A percentile compares a stretch with the other conserved stretches of the same genome.
Conservation (phyloP, 1,284 basidiomycete species). For the Cystobasidiaceae sp. region DNA sequence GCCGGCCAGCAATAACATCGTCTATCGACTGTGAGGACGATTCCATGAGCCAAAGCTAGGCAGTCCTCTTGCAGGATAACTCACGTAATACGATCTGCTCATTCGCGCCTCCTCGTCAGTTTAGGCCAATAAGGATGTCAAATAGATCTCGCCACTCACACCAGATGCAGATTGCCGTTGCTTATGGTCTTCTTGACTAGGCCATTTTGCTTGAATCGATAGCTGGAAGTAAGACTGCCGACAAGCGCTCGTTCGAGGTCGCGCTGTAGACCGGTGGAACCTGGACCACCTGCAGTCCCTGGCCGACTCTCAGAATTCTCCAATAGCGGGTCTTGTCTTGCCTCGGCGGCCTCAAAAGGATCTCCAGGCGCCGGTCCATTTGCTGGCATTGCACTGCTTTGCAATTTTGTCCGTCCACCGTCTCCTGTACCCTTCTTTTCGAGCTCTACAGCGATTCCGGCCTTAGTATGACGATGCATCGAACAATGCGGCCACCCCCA, state of each 20-base stretch:
- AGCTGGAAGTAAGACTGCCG: slow-evolving; percentile 81
- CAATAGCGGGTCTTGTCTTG: neutral
- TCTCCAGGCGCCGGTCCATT: neutral
- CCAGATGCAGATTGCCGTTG: slow-evolving; percentile 25
- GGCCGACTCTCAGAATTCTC: neutral
- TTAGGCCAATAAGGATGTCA: neutral
- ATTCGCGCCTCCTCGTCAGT: neutral
- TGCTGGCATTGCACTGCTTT: neutral
- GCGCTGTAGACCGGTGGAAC: slow-evolving; percentile 39
- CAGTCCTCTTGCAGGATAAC: neutral
- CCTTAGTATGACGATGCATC: neutral
- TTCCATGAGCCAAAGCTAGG: neutral
- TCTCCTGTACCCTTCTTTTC: slow-evolving; percentile 23
- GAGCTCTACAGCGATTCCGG: slow-evolving; percentile 20
- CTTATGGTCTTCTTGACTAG: slow-evolving; percentile 76
- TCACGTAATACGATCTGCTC: slow-evolving; percentile 21
- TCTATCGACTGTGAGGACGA: slow-evolving; percentile 58
- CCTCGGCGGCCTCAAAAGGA: slow-evolving; percentile 8
- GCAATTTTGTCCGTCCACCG: neutral
- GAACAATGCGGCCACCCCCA: neutral
- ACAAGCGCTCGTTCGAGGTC: slow-evolving; percentile 67
- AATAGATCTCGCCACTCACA: slow-evolving; percentile 50
- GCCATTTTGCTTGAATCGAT: slow-evolving; percentile 83
- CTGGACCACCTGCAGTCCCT: neutral
- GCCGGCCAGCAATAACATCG: slow-evolving; percentile 79